These are phyloP conservation scores for Claviceps sp. DNA, from an alignment of 2,329 filamentous ascomycete genomes.

Conservation along the genomic window DNA sequence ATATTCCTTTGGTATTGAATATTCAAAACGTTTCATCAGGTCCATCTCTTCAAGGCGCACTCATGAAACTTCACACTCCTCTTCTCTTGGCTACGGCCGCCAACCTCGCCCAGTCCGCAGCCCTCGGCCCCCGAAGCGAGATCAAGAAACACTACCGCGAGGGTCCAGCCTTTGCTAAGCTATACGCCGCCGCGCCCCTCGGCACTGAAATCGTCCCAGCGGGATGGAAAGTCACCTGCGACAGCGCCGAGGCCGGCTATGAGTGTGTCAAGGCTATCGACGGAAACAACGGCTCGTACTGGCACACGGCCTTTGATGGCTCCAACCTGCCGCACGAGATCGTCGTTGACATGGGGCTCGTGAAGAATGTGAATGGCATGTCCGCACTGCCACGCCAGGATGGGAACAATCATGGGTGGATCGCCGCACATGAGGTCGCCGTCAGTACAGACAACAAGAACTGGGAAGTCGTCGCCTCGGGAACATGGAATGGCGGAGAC, in stretches of 20 bases:
- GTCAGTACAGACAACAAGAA: conserved; percentile 15
- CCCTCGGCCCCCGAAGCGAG: not conserved
- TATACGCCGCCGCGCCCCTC: conserved; percentile 2
- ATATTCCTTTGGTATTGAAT: not conserved
- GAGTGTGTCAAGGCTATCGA: conserved; percentile 17
- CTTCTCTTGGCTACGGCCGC: not conserved
- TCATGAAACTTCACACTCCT: not conserved
- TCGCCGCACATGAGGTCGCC: conserved; percentile 15
- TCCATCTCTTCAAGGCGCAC: not conserved
- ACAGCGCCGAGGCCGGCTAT: conserved; percentile 15
- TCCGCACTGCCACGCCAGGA: conserved; percentile 18
- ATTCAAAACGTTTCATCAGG: not conserved
- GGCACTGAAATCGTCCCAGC: conserved; percentile 4
- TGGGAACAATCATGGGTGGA: conserved; percentile 12
- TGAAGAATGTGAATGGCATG: conserved; percentile 16
- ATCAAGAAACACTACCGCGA: conserved; percentile 2
- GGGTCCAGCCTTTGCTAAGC: not conserved
- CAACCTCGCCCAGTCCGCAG: not conserved
- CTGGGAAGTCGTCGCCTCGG: conserved; percentile 16
- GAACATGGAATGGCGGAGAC: conserved; percentile 17
- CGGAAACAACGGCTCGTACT: conserved; percentile 15
- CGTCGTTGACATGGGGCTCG: conserved; percentile 16
- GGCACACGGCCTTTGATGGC: conserved; percentile 13
- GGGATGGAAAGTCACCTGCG: conserved; percentile 16
- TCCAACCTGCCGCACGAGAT: conserved; percentile 15